Conservation (phyloP, 1,284 basidiomycete genomes). For the Testicularia cyperi region DNA sequence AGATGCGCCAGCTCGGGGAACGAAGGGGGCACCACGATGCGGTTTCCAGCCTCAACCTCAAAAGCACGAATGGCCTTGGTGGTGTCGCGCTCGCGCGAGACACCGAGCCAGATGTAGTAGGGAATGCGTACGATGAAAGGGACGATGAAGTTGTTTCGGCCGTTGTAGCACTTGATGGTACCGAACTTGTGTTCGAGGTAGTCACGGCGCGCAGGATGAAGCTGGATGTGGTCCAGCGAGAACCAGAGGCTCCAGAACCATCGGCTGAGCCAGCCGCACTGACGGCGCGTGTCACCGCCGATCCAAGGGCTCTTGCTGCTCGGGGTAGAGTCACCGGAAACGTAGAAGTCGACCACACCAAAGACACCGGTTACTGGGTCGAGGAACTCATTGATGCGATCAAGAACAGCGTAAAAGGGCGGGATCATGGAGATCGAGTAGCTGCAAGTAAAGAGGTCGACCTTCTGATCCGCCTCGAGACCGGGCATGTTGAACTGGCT, state of each 20-base stretch:
- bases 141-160: slow-evolving; percentile 72
- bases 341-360: slow-evolving; percentile 78
- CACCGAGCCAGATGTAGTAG: slow-evolving; percentile 78
- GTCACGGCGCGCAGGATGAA: slow-evolving; percentile 68
- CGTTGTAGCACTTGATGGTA: slow-evolving; percentile 69
- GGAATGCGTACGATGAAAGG: slow-evolving; percentile 72
- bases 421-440: slow-evolving; percentile 65
- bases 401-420: slow-evolving; percentile 71
- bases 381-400: slow-evolving; percentile 72
- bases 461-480: slow-evolving; percentile 44
- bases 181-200: slow-evolving; percentile 82
- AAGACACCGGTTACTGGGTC: slow-evolving; percentile 70
- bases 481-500: slow-evolving; percentile 69
- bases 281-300: slow-evolving; percentile 71
- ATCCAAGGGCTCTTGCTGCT: slow-evolving; percentile 65
- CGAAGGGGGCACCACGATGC: slow-evolving; percentile 56
- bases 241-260: slow-evolving; percentile 73
- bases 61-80: slow-evolving; percentile 69
- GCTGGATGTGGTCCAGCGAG: slow-evolving; percentile 74
- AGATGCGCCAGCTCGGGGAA: slow-evolving; percentile 54
- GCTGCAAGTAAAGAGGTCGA: slow-evolving; percentile 59
- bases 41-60: slow-evolving; percentile 72
- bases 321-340: slow-evolving; percentile 68
- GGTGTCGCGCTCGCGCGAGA: slow-evolving; percentile 70
- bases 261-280: slow-evolving; percentile 72